Conservation (phyloP, 176 grass and related monocot species). For the Oryza officinalis region DNA sequence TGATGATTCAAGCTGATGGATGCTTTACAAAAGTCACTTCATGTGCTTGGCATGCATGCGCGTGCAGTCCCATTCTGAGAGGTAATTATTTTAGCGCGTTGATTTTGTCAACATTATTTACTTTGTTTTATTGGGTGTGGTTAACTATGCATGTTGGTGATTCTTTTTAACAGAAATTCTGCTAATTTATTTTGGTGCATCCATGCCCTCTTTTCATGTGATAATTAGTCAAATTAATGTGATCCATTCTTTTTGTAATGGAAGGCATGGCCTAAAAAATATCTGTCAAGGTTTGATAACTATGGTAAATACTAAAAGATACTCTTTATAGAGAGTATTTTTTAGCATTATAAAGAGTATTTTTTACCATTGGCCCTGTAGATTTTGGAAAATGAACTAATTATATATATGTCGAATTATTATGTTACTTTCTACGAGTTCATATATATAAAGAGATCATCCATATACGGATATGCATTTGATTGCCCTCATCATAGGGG, state of each 20-base stretch:
- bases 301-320: neutral
- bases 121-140: neutral
- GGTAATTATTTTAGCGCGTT: neutral
- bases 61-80: neutral
- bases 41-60: neutral
- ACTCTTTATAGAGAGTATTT: neutral
- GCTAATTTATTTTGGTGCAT: neutral
- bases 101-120: slow-evolving; percentile 1
- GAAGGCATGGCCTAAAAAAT: neutral
- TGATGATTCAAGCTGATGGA: slow-evolving; percentile 31
- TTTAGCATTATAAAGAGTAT: neutral
- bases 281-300: neutral
- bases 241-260: neutral
- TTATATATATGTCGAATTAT: neutral
- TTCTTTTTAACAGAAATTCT: neutral
- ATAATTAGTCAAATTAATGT: neutral
- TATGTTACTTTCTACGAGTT: neutral
- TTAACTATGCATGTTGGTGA: neutral
- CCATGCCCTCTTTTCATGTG: neutral
- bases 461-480: neutral
- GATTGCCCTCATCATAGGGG: neutral
- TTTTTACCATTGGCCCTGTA: neutral
- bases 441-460: neutral
- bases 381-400: neutral
- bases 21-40: slow-evolving; percentile 26